Evolutionary conservation across 495 filamentous ascomycete species (phyloP).

Genomic region (Aspergillus egyptiacus): DNA sequence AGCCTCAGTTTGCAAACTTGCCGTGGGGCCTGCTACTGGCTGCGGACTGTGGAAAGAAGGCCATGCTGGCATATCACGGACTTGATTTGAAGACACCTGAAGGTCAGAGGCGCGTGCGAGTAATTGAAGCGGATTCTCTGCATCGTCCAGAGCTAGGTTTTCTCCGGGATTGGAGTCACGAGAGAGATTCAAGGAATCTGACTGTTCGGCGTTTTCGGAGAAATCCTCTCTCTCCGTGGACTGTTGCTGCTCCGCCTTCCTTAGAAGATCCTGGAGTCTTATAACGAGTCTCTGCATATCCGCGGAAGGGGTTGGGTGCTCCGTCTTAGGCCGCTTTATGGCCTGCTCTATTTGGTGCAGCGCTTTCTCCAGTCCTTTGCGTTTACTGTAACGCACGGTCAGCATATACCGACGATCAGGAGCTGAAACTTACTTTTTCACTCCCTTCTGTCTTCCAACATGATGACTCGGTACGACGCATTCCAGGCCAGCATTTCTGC

Average conservation of each 20-base stretch:
- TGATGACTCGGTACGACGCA: slow-evolving; percentile 64
- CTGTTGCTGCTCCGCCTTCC: slow-evolving; percentile 38
- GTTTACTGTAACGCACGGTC: slow-evolving; percentile 48
- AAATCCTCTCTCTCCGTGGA: slow-evolving; percentile 23
- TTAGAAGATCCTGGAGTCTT: slow-evolving; percentile 51
- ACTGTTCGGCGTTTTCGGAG: slow-evolving; percentile 24
- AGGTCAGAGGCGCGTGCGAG: slow-evolving; percentile 66
- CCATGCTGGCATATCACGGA: slow-evolving; percentile 15
- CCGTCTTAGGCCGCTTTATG: slow-evolving; percentile 53
- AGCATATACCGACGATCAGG: background rate
- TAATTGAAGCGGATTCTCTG: slow-evolving; percentile 66
- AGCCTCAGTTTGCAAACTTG: slow-evolving; percentile 1
- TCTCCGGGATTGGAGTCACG: slow-evolving; percentile 36
- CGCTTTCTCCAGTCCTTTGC: slow-evolving; percentile 66
- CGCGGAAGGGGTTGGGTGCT: slow-evolving; percentile 41
- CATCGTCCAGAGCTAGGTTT: slow-evolving; percentile 58
- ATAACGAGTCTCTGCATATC: slow-evolving; percentile 48
- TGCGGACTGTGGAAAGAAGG: slow-evolving; percentile 15
- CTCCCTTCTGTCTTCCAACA: slow-evolving; percentile 65
- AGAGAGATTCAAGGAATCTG: slow-evolving; percentile 22
- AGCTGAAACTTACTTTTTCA: slow-evolving; percentile 57
- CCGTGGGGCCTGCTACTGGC: slow-evolving; percentile 8
- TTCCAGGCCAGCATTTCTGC: slow-evolving; percentile 49
- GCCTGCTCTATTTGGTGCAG: slow-evolving; percentile 69
- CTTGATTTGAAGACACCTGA: slow-evolving; percentile 45